These are phyloP conservation scores for Phytopythium vexans DNA, from an alignment of 352 stramenopile species.

Conservation along the genomic window DNA sequence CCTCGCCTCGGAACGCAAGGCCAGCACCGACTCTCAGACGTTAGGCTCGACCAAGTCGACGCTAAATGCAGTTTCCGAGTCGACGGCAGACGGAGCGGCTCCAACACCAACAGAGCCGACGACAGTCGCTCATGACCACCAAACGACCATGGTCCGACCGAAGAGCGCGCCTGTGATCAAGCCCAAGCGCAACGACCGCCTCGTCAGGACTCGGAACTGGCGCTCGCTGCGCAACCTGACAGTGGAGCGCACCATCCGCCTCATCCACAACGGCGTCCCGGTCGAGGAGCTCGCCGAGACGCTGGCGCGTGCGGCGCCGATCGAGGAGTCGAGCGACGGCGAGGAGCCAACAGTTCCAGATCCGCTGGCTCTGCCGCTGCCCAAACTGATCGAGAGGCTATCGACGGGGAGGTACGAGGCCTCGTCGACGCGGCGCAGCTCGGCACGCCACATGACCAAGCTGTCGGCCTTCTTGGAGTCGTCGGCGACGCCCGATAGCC, in stretches of 20 bases:
- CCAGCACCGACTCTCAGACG: background rate
- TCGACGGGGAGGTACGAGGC: too few species aligned
- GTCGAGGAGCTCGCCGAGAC: conserved; percentile 46
- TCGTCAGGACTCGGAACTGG: conserved; percentile 36
- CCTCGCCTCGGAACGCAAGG: background rate
- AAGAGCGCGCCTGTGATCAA: conserved; percentile 14
- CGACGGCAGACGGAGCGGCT: background rate
- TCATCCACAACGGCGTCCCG: conserved; percentile 53
- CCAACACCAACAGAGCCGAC: background rate
- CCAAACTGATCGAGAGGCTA: too few species aligned
- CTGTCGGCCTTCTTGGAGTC: too few species aligned
- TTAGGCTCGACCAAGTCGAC: too few species aligned
- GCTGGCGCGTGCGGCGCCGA: conserved; percentile 19
- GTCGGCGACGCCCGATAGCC: too few species aligned
- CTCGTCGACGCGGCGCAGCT: too few species aligned
- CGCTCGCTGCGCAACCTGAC: conserved; percentile 55
- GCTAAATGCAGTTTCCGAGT: background rate
- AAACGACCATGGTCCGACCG: conserved; percentile 9
- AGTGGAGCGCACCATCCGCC: conserved; percentile 57
- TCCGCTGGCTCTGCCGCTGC: too few species aligned
- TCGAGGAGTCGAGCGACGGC: background rate
- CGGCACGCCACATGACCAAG: too few species aligned
- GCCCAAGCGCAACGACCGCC: conserved; percentile 12
- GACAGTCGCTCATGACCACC: conserved; percentile 2
- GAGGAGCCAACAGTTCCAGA: too few species aligned